phyloP scores from a whole-genome alignment of 1,284 basidiomycete genomes.

The Dichomitus squalens region DNA sequence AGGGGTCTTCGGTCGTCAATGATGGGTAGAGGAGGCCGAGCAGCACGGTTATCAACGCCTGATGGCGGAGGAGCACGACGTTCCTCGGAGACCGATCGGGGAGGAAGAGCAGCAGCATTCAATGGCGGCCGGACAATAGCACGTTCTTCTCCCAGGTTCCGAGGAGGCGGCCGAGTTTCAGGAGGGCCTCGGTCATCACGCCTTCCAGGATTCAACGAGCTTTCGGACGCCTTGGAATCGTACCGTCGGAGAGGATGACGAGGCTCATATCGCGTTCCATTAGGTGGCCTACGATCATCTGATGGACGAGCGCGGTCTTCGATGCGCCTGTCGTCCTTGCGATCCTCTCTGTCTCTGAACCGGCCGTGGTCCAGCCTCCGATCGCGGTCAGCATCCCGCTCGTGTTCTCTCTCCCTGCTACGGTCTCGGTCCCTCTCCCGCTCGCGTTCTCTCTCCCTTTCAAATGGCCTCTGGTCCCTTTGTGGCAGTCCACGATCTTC shows the following conservation, averaged over 20 bases:
- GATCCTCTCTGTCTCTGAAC: constrained; percentile 12
- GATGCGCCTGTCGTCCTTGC: constrained; percentile 24
- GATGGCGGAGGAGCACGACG: constrained; percentile 10
- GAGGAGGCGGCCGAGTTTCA: constrained; percentile 21
- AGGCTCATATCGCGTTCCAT: constrained; percentile 25
- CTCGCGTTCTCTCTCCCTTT: constrained; percentile 28
- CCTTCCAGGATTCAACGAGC: constrained; percentile 16
- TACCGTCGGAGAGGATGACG: constrained; percentile 25
- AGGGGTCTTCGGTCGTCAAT: constrained; percentile 7
- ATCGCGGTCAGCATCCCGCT: constrained; percentile 30
- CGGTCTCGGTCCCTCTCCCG: constrained; percentile 31
- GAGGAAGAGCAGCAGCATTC: constrained; percentile 5
- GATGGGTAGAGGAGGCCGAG: constrained; percentile 1
- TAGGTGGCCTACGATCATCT: constrained; percentile 26
- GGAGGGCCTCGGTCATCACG: constrained; percentile 19
- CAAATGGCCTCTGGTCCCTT: constrained; percentile 19
- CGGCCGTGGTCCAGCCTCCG: constrained; percentile 28
- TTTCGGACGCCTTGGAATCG: constrained; percentile 28
- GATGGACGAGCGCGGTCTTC: constrained; percentile 29
- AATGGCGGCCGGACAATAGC: constrained; percentile 24
- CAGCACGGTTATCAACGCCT: constrained; percentile 11
- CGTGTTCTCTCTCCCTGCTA: constrained; percentile 27
- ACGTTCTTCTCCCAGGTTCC: constrained; percentile 30
- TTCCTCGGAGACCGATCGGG: constrained; percentile 25
- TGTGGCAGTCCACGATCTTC: constrained; percentile 18